Base-by-base conservation (phyloP, 352 stramenopile genomes). In the Phytophthora meadii region DNA sequence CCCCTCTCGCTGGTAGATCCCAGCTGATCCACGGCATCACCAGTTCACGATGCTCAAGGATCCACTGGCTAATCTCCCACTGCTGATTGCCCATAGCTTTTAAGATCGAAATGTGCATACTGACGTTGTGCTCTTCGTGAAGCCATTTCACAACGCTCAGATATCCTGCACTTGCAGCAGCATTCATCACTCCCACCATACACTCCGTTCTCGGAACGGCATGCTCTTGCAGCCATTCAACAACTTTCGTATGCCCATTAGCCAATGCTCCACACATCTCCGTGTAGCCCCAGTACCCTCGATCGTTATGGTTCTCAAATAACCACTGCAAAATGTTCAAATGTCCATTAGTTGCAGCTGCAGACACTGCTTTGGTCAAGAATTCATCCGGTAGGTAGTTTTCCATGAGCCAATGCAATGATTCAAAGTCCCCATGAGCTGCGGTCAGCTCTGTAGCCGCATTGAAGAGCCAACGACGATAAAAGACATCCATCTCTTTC, bases 11-110 rank as follows among this genome's bases (percentile, higher is more conserved):
- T 15, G 57, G 41, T 15, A 53, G 50, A 37, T 72, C 63, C 49
- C 63, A 66, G 27, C 60, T 61, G 63, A 72, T 67, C 63, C 40
- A 67, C 28, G 56, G 63, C 42, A 67, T 62, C 42, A 54, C 14
- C 55, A 62, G 56, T 27, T 54, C 50, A 12, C 63, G 42, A 5
- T 72, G 50, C 10, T 70, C 60, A 10, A 69, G 32, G 15, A 73
- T 62, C 65, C 59, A 70, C 27, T 34, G 47, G n/a, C 50, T 57
- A 37, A 50, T 54, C 45, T 61, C 60, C 65, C 60, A 61, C 39
- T 70, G 59, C 19, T 37, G 40, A 17, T 54, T 54, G 15, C 30
- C 44, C 40, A 64, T 61, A n/a, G 65, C 60, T 11, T 61, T 62
- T 4, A 24, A 46, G 25, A 74, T 37, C 4, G 61, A 47, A 17